A percentile compares a stretch with the other conserved stretches of the same genome.
Evolutionary conservation across 2,329 filamentous ascomycete species (phyloP).

Genomic region (Fusarium annulatum): DNA sequence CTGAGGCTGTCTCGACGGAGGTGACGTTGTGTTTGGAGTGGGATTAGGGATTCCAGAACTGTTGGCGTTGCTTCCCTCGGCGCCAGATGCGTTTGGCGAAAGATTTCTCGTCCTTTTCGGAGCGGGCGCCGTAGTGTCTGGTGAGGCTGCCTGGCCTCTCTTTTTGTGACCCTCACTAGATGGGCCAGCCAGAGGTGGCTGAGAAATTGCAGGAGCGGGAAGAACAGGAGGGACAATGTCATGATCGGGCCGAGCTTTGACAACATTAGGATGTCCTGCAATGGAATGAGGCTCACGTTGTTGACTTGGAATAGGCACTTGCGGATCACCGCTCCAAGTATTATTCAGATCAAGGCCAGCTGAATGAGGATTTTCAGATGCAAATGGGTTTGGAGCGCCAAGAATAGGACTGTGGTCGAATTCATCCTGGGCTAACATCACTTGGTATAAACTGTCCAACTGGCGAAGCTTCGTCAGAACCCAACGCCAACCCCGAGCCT

Average conservation of each 20-base stretch:
- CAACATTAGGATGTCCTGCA: neutral
- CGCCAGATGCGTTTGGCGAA: neutral
- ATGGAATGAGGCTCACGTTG: neutral
- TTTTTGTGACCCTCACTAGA: neutral
- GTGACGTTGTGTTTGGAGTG: neutral
- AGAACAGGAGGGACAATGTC: neutral
- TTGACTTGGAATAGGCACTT: neutral
- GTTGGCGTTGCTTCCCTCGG: neutral
- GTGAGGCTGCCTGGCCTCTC: neutral
- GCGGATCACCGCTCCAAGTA: too few species aligned
- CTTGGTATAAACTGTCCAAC: too few species aligned
- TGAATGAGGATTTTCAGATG: neutral
- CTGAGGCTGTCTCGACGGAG: neutral
- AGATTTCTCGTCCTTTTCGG: conserved; percentile 1
- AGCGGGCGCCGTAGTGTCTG: neutral
- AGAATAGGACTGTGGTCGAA: neutral
- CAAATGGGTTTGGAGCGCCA: neutral
- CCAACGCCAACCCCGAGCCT: neutral
- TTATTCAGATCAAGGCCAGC: too few species aligned
- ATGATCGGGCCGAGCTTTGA: neutral
- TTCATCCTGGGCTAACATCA: neutral
- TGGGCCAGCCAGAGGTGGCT: neutral
- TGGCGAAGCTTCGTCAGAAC: too few species aligned
- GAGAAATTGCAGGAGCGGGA: neutral
- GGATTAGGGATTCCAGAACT: neutral